Conservation (phyloP, 2,329 filamentous ascomycete genomes). For the Epichloe baconii region DNA sequence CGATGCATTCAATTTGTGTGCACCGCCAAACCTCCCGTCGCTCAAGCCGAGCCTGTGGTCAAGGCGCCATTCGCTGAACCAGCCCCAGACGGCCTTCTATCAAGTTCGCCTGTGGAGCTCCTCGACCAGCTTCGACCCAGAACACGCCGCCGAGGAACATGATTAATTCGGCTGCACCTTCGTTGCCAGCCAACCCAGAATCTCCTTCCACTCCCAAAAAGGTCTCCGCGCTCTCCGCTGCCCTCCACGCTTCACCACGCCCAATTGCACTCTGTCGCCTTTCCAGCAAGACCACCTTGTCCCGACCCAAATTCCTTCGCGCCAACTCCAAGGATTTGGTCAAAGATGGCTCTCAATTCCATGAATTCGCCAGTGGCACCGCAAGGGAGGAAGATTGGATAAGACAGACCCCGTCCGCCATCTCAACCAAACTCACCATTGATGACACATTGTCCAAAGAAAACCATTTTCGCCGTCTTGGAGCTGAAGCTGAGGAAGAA, state of each 20-base stretch:
- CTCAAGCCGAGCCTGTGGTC: conserved; percentile 24
- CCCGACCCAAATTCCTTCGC: conserved; percentile 33
- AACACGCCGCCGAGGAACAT: conserved; percentile 22
- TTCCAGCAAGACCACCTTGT: conserved; percentile 12
- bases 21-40: conserved; percentile 44
- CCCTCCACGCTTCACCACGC: conserved; percentile 13
- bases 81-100: conserved; percentile 47
- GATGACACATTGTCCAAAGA: conserved; percentile 85
- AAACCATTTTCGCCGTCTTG: conserved; percentile 72
- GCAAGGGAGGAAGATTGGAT: conserved; percentile 88
- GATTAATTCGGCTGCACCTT: neutral
- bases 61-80: conserved; percentile 23
- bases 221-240: conserved; percentile 11
- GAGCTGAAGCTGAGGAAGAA: conserved; percentile 84
- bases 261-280: conserved; percentile 6
- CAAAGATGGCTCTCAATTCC: conserved; percentile 54
- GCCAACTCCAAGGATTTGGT: conserved; percentile 37
- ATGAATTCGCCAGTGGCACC: conserved; percentile 80
- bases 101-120: conserved; percentile 59
- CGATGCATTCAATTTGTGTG: conserved; percentile 91
- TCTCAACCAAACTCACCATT: conserved; percentile 65
- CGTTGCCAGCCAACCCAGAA: conserved; percentile 10
- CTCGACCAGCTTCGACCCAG: conserved; percentile 28
- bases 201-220: conserved; percentile 21
- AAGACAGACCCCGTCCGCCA: conserved; percentile 48